Evolutionary conservation across 2,329 filamentous ascomycete species (phyloP), one percentile per base, ranked within the genome.

Genomic region (Ophiosphaerella herpotricha): DNA sequence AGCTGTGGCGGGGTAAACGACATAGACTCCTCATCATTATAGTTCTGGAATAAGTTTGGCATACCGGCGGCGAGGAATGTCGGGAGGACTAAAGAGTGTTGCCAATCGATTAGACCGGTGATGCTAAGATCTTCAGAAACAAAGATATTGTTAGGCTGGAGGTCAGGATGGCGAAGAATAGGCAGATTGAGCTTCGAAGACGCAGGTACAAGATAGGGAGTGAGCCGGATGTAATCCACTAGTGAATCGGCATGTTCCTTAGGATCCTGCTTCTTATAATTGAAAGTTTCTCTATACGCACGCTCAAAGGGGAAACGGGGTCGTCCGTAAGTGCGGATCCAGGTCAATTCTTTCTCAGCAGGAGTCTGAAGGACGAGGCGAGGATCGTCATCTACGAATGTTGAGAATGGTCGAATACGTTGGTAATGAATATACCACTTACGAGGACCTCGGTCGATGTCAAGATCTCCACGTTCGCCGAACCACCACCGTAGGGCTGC

Each of bases 21-120:
- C 48, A 29, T 49, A 31, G 60, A 68, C 50, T 62, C 57, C 36
- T 46, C 54, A 50, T 74, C 71, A 23, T 61, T 57, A 53, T 74
- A 76, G 48, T 78, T 77, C 52, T 76, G 67, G 50, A 78, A 73
- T 24, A 55, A 55, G 6, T 61, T 60, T 21, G 75, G 75, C 39
- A 79, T 74, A 2, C 71, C 71, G 32, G 70, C 63, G 11, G 64
- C 60, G 5, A 75, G 61, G 41, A 74, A 71, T 8, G 70, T 67
- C 4, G 74, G 75, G n/a, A 75, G 66, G 23, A 68, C 57, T 2
- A 63, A 38, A 34, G 60, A 60, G 54, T 77, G 65, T 55, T 78
- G 74, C 75, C 74, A 78, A 50, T 78, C 74, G 32, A 78, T 75
- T 1, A 78, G 51, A 26, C 71, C 52, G 24, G 59, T 60, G 18